These are phyloP conservation scores for Podospora bellae-mahoneyi DNA, from an alignment of 495 filamentous ascomycete genomes.

Conservation along the genomic window DNA sequence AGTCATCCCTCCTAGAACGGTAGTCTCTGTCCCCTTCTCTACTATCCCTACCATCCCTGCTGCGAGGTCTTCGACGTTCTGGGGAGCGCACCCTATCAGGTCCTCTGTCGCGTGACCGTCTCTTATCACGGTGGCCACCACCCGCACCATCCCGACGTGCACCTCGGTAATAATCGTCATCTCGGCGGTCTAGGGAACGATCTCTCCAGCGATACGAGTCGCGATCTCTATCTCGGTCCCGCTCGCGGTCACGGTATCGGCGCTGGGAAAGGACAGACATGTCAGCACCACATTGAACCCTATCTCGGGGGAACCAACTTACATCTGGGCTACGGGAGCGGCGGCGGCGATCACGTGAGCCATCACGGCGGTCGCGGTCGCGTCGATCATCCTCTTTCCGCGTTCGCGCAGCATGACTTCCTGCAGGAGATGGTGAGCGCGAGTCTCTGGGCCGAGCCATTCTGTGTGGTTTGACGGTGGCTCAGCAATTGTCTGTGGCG, in stretches of 20 bases:
- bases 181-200: constrained; percentile 68
- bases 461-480: constrained; percentile 45
- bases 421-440: constrained; percentile 95
- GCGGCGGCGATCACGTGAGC: constrained; percentile 56
- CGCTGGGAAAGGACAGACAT: constrained; percentile 43
- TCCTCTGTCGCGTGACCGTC: constrained; percentile 62
- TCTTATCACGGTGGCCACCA: constrained; percentile 32
- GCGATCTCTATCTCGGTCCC: constrained; percentile 52
- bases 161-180: constrained; percentile 64
- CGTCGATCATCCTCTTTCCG: constrained; percentile 76
- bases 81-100: constrained; percentile 46
- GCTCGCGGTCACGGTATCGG: constrained; percentile 51
- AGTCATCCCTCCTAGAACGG: constrained; percentile 74
- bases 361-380: constrained; percentile 59
- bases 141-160: constrained; percentile 42
- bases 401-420: constrained; percentile 75
- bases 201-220: constrained; percentile 67
- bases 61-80: constrained; percentile 45
- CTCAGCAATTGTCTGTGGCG: constrained; percentile 55
- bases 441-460: constrained; percentile 90
- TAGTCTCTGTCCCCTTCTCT: constrained; percentile 63
- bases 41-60: constrained; percentile 25
- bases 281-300: constrained; percentile 30
- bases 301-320: constrained; percentile 28
- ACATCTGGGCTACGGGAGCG: constrained; percentile 74